phyloP scores from a whole-genome alignment of 176 grass and related monocot genomes.

The Musa beccarii region DNA sequence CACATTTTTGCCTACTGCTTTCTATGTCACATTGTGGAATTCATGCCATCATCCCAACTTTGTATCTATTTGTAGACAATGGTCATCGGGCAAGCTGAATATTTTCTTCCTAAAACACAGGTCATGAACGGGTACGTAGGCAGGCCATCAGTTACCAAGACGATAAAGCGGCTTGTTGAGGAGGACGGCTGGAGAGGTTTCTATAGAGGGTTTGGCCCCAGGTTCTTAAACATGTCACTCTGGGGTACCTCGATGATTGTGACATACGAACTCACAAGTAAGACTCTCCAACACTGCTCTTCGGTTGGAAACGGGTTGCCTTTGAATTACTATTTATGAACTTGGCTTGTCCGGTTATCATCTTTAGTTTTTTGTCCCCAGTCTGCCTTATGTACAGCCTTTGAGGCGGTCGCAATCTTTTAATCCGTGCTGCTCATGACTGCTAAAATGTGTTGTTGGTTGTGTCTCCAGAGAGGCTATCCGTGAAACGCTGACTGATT shows the following conservation, averaged over 20 bases:
- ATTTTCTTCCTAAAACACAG: conserved; percentile 18
- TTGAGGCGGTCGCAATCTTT: not conserved
- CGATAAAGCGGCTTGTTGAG: conserved; percentile 47
- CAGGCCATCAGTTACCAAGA: conserved; percentile 71
- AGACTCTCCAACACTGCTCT: not conserved
- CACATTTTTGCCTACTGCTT: too few relatives aligned
- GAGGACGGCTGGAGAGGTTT: conserved; percentile 93
- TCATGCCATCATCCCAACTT: too few relatives aligned
- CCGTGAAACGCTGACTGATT: too few relatives aligned
- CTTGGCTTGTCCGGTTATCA: not conserved
- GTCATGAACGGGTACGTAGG: conserved; percentile 86
- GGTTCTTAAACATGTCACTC: conserved; percentile 93
- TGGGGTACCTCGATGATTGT: conserved; percentile 99
- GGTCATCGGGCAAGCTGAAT: not conserved
- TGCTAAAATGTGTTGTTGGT: too few relatives aligned
- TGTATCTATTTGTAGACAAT: too few relatives aligned
- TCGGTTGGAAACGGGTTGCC: not conserved
- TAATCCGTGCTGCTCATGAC: too few relatives aligned
- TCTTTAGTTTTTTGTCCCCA: not conserved
- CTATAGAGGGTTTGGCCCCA: conserved; percentile 85
- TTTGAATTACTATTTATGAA: not conserved
- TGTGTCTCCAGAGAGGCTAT: too few relatives aligned
- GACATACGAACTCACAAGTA: conserved; percentile 97
- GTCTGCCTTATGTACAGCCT: too few relatives aligned
- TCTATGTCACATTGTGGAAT: too few relatives aligned